Conservation (phyloP, 2,329 filamentous ascomycete genomes). For the Xenosphaeropsis pyriputrescens region DNA sequence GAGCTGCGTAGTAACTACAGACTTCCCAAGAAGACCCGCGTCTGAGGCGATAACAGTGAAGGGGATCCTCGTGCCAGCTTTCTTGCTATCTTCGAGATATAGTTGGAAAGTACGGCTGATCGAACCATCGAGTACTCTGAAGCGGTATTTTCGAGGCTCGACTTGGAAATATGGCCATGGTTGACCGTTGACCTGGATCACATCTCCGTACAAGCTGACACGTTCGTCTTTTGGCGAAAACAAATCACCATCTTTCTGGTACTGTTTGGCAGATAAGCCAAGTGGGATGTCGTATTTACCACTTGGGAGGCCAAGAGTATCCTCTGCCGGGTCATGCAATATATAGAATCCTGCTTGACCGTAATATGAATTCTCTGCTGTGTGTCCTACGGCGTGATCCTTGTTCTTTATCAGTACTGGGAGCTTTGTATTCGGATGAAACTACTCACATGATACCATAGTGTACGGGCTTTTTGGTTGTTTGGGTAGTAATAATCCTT, state of each 20-base stretch:
- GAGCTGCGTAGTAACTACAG: slow-evolving; percentile 24
- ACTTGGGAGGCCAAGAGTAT: neutral
- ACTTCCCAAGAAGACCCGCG: slow-evolving; percentile 29
- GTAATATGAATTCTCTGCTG: slow-evolving; percentile 35
- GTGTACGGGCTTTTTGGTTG: slow-evolving; percentile 27
- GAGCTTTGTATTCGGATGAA: neutral
- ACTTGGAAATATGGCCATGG: slow-evolving; percentile 41
- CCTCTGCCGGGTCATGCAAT: slow-evolving; percentile 25
- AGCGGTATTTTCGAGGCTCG: slow-evolving; percentile 43
- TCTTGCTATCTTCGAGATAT: slow-evolving; percentile 24
- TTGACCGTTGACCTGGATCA: slow-evolving; percentile 40
- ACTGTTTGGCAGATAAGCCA: slow-evolving; percentile 31
- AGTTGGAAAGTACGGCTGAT: slow-evolving; percentile 22
- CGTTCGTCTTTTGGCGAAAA: slow-evolving; percentile 25
- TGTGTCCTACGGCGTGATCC: slow-evolving; percentile 17
- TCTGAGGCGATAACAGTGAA: slow-evolving; percentile 39
- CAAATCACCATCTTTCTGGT: slow-evolving; percentile 32
- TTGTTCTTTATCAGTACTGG: slow-evolving; percentile 7
- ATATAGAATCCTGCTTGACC: slow-evolving; percentile 40
- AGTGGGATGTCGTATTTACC: slow-evolving; percentile 1
- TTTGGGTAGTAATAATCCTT: slow-evolving; percentile 50
- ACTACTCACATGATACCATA: slow-evolving; percentile 33
- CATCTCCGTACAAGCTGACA: slow-evolving; percentile 33
- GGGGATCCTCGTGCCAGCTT: slow-evolving; percentile 19
- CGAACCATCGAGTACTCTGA: slow-evolving; percentile 34